These are phyloP conservation scores for Dendrothele bispora DNA, from an alignment of 768 basidiomycete genomes.

Conservation along the genomic window DNA sequence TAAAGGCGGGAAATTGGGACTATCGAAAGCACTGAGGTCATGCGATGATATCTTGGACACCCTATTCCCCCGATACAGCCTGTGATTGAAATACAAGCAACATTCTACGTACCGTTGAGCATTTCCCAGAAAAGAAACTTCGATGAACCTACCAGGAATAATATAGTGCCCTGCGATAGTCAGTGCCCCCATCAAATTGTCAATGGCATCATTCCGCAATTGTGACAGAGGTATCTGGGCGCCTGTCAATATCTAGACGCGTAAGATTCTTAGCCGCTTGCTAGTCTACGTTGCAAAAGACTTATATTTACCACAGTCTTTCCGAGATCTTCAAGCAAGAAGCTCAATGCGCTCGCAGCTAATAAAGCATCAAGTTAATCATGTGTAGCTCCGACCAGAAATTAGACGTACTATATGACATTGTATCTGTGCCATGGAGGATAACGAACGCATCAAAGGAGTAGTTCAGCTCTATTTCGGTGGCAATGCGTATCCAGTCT, in stretches of 20 bases:
- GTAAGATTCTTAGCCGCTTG: neutral
- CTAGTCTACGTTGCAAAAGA: neutral
- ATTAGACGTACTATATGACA: too few species aligned
- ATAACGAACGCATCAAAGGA: conserved; percentile 90
- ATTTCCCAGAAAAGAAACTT: neutral
- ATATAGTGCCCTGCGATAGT: conserved; percentile 89
- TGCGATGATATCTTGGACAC: conserved; percentile 82
- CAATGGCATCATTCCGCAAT: conserved; percentile 91
- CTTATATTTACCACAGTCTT: conserved; percentile 78
- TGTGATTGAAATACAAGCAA: conserved; percentile 88
- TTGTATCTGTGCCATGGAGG: conserved; percentile 89
- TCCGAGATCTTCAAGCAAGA: conserved; percentile 89
- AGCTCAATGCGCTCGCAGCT: conserved; percentile 87
- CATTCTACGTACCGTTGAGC: conserved; percentile 57
- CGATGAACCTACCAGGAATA: conserved; percentile 69
- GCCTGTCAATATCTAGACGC: conserved; percentile 79
- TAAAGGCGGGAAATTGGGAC: conserved; percentile 80
- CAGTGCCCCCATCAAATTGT: conserved; percentile 88
- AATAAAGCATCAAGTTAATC: too few species aligned
- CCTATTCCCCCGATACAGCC: conserved; percentile 82
- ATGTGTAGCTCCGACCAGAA: too few species aligned
- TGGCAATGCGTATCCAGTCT: conserved; percentile 92
- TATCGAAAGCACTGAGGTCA: conserved; percentile 80
- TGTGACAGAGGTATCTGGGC: conserved; percentile 93
- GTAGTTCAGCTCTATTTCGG: conserved; percentile 93